Evolutionary conservation across 2,329 filamentous ascomycete species (phyloP), one percentile per base, ranked within the genome.

Genomic region (Apiospora marii): DNA sequence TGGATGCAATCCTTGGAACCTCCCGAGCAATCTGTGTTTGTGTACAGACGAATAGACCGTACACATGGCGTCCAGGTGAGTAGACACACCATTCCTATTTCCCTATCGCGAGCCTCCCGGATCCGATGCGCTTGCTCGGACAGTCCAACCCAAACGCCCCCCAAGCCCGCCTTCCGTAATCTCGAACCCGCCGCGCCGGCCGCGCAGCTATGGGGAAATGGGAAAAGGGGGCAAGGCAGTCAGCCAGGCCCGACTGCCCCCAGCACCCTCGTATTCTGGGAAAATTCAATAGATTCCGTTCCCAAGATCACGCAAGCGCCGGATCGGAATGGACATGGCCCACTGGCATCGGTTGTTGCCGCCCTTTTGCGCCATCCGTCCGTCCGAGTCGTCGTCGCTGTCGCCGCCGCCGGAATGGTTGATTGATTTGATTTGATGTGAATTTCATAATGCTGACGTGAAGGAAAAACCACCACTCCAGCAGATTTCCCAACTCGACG

Each of bases 401-500:
- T 7, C 27, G 27, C 27, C 27, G 27, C 27, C 14, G 24, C 24
- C 24, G 24, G 5, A 53, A 16, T 53, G 49, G 24, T 22, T 48
- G 46, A 5, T 30, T 53, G 13, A 30, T 53, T 30, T 13, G 24
- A 27, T n/a, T n/a, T n/a, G n/a, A n/a, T n/a, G n/a, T 27, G 27
- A 30, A 2, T 41, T 7, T 7, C 12, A 30, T 16, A n/a, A 22
- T 64, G n/a, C 58, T 64, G 34, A 64, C 34, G 34, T 64, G 19
- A 24, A 41, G 37, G 22, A 19, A 19, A 37, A 7, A 10, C 19
- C 19, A n/a, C 58, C 34, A 12, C 19, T 7, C 19, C 41, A 48
- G 41, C 30, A 93, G 92, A 85, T 94, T 93, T 82, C 87, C 90
- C 77, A 84, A 87, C 78, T 92, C 91, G 68, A 88, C 88, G 76